Evolutionary conservation across 2,329 filamentous ascomycete species (phyloP).

Genomic region (Colletotrichum godetiae): DNA sequence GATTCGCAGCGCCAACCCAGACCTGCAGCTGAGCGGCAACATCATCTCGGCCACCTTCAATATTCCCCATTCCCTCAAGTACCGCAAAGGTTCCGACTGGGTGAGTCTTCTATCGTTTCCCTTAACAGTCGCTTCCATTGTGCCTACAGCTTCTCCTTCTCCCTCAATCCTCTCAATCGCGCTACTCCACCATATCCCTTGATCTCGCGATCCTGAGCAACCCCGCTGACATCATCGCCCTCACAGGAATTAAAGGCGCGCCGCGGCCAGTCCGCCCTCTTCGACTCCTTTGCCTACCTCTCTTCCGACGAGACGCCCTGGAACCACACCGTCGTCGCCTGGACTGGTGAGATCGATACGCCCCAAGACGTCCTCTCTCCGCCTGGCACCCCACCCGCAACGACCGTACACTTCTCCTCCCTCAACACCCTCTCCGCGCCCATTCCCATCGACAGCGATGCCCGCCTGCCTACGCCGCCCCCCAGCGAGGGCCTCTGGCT

Average conservation of each 20-base stretch:
- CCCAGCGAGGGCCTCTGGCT: conserved; percentile 78
- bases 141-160: background rate
- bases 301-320: conserved; percentile 86
- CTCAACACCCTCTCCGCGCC: conserved; percentile 83
- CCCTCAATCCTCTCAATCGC: background rate
- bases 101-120: conserved; percentile 51
- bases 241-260: conserved; percentile 78
- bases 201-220: background rate
- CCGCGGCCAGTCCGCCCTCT: conserved; percentile 89
- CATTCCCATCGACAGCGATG: conserved; percentile 75
- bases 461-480: conserved; percentile 66
- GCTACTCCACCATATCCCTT: background rate
- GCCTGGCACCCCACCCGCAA: conserved; percentile 59
- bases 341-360: conserved; percentile 87
- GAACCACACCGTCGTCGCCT: conserved; percentile 93
- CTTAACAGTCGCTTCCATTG: background rate
- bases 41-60: conserved; percentile 75
- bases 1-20: conserved; percentile 66
- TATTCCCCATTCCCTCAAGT: conserved; percentile 69
- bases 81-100: conserved; percentile 70
- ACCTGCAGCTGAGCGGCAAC: conserved; percentile 70
- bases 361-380: conserved; percentile 57
- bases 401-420: conserved; percentile 63
- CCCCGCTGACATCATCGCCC: conserved; percentile 28
- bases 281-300: conserved; percentile 90